A percentile compares a stretch with the other conserved stretches of the same genome.
These are phyloP conservation scores for Alternaria incomplexa DNA, from an alignment of 2,329 filamentous ascomycete genomes.

Conservation along the genomic window DNA sequence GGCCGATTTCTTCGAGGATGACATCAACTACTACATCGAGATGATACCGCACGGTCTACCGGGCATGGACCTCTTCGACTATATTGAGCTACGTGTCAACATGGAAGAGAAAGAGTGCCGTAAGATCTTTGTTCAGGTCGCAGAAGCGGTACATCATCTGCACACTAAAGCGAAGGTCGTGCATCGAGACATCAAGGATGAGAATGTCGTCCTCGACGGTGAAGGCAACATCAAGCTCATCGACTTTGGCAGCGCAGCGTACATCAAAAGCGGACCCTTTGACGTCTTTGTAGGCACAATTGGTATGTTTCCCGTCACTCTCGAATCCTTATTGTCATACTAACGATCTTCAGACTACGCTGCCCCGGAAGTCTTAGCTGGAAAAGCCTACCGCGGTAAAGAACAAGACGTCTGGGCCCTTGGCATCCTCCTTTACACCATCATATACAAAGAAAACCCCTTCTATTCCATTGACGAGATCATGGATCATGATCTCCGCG, in stretches of 20 bases:
- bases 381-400: conserved; percentile 89
- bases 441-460: conserved; percentile 99
- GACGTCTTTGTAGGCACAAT: conserved; percentile 99
- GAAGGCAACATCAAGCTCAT: conserved; percentile 96
- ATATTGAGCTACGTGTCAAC: conserved; percentile 93
- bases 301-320: conserved; percentile 63
- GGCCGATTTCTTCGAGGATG: conserved; percentile 75
- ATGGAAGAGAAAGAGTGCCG: conserved; percentile 96
- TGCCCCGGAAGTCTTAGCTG: conserved; percentile 94
- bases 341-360: conserved; percentile 76
- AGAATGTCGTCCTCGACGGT: conserved; percentile 95
- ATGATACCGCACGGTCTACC: conserved; percentile 95
- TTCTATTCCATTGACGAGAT: conserved; percentile 99
- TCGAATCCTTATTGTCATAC: background rate
- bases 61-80: conserved; percentile 98
- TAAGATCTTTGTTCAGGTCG: conserved; percentile 94
- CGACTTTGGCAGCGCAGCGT: conserved; percentile 96
- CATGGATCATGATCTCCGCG: conserved; percentile 91
- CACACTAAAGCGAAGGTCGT: conserved; percentile 91
- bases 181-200: conserved; percentile 98
- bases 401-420: conserved; percentile 99
- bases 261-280: conserved; percentile 98
- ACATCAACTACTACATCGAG: conserved; percentile 97
- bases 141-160: conserved; percentile 85
- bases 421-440: conserved; percentile 95